Evolutionary conservation across 2,329 filamentous ascomycete species (phyloP).

Genomic region (Trichoderma sp.): DNA sequence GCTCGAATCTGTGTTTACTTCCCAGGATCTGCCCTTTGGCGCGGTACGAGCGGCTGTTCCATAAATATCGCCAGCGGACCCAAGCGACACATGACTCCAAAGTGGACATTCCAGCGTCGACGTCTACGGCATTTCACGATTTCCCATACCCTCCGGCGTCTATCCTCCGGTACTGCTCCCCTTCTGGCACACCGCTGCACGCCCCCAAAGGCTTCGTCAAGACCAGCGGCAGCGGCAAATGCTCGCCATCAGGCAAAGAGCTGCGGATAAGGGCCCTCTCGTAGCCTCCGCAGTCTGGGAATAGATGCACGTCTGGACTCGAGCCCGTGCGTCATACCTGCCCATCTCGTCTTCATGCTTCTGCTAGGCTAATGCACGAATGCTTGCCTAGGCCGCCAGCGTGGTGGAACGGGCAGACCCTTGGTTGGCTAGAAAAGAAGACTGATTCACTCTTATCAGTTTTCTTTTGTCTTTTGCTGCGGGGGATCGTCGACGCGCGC

Average conservation of each 20-base stretch:
- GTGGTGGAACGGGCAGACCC: constrained; percentile 13
- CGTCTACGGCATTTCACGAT: constrained; percentile 26
- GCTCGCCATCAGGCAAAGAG: constrained; percentile 1
- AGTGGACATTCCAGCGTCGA: constrained; percentile 26
- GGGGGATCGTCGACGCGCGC: constrained; percentile 22
- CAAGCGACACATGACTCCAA: constrained; percentile 30
- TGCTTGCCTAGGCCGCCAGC: constrained; percentile 9
- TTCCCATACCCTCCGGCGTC: constrained; percentile 10
- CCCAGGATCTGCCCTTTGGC: constrained; percentile 25
- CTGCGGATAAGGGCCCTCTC: constrained; percentile 15
- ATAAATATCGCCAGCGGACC: constrained; percentile 36
- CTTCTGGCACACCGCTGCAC: constrained; percentile 24
- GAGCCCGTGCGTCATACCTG: constrained; percentile 29
- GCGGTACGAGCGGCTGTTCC: constrained; percentile 44
- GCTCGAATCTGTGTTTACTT: background rate
- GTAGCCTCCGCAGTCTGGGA: constrained; percentile 5
- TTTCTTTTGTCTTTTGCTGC: constrained; percentile 7
- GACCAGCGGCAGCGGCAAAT: background rate
- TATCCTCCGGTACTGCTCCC: background rate
- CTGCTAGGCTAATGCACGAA: constrained; percentile 28
- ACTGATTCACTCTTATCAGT: constrained; percentile 23
- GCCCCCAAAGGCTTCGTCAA: background rate
- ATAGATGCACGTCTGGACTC: constrained; percentile 18
- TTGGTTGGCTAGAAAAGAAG: constrained; percentile 21
- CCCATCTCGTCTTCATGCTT: constrained; percentile 28